phyloP scores from a whole-genome alignment of 345 rosid genomes.

The Cardamine occulta region DNA sequence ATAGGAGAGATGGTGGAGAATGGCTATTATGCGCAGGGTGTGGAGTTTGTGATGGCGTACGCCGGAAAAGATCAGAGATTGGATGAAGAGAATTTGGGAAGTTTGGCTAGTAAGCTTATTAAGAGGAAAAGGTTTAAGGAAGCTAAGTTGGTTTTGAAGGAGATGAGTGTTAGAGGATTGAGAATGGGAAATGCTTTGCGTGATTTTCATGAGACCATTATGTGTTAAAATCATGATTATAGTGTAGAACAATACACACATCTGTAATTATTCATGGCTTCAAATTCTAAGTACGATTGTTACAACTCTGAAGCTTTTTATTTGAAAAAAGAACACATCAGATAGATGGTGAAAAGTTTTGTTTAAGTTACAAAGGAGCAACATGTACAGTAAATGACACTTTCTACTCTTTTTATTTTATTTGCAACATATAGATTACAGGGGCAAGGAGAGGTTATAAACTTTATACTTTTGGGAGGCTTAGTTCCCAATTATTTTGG shows the following conservation, averaged over 20 bases:
- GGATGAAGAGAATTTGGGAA: constrained; percentile 60
- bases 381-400: constrained; percentile 18
- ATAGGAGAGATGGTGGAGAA: constrained; percentile 47
- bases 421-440: constrained; percentile 26
- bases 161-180: constrained; percentile 57
- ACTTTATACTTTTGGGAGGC: constrained; percentile 23
- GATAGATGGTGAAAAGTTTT: constrained; percentile 24
- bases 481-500: constrained; percentile 7
- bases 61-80: constrained; percentile 53
- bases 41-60: constrained; percentile 59
- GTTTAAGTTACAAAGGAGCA: constrained; percentile 31
- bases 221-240: constrained; percentile 14
- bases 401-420: constrained; percentile 12
- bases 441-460: constrained; percentile 9
- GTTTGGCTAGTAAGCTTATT: constrained; percentile 57
- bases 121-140: constrained; percentile 43
- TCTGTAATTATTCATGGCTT: neutral
- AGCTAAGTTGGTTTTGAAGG: constrained; percentile 57
- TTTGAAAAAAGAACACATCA: constrained; percentile 17
- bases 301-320: neutral
- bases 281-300: neutral
- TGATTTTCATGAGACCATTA: neutral
- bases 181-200: constrained; percentile 44
- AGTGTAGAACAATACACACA: neutral
- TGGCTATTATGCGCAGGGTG: constrained; percentile 52